phyloP scores from a whole-genome alignment of 225 moss, liverwort and hornwort genomes.

The Straminergon stramineum region DNA sequence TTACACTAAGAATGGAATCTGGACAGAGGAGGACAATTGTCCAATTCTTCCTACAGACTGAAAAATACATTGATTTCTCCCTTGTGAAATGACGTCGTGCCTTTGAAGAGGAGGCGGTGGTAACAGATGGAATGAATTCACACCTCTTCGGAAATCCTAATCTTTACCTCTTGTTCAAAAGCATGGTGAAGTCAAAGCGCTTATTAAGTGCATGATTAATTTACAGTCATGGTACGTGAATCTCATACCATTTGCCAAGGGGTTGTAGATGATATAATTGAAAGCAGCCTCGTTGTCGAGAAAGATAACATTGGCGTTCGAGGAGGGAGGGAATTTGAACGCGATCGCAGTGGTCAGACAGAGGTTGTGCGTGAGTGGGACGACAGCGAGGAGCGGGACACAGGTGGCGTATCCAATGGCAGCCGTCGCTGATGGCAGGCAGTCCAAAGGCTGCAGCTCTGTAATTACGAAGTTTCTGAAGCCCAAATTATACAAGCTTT shows the following conservation, averaged over 20 bases:
- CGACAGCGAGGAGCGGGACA: neutral
- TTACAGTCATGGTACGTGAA: neutral
- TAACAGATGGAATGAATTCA: neutral
- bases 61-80: neutral
- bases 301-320: neutral
- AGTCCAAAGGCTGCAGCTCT: neutral
- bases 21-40: neutral
- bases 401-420: neutral
- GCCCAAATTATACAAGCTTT: neutral
- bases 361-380: neutral
- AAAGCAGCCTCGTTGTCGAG: neutral
- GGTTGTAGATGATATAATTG: neutral
- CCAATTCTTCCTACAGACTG: neutral
- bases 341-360: neutral
- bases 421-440: neutral
- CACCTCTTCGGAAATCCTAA: neutral
- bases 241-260: neutral
- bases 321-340: neutral
- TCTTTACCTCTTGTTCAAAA: neutral
- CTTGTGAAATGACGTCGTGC: neutral
- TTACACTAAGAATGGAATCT: neutral
- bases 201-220: neutral
- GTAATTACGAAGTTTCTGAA: neutral
- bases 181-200: neutral
- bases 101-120: neutral